Percentiles rank a stretch among this genome's conserved stretches.
phyloP scores from a whole-genome alignment of 2,329 filamentous ascomycete species.

The Clonostachys rosea region DNA sequence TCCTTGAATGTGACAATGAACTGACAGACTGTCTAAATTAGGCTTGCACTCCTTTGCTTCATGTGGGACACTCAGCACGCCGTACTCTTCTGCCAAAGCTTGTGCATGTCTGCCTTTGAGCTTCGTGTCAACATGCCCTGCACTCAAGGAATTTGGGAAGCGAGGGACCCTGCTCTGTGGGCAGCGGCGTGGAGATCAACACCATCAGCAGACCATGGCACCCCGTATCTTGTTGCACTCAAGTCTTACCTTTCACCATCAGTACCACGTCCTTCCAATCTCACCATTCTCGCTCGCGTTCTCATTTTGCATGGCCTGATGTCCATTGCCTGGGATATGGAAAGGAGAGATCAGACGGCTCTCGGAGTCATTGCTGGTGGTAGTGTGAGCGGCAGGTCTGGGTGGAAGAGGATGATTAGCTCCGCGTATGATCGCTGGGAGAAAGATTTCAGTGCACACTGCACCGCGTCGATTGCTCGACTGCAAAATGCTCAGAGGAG shows the following conservation, averaged over 20 bases:
- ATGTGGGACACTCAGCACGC: constrained; percentile 65
- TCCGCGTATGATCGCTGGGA: constrained; percentile 54
- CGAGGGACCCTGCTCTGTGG: constrained; percentile 46
- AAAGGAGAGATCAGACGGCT: constrained; percentile 56
- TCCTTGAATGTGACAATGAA: neutral
- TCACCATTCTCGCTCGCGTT: constrained; percentile 48
- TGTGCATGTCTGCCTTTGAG: constrained; percentile 64
- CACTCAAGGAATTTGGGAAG: constrained; percentile 51
- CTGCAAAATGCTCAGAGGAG: constrained; percentile 5
- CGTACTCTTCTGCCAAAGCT: constrained; percentile 59
- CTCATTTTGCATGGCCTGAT: constrained; percentile 57
- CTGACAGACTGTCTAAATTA: constrained; percentile 8
- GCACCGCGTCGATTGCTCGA: constrained; percentile 13
- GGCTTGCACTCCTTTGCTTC: constrained; percentile 55
- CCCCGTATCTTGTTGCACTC: constrained; percentile 43
- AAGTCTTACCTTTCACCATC: constrained; percentile 51
- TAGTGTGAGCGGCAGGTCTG: constrained; percentile 1
- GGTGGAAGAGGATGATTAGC: constrained; percentile 46
- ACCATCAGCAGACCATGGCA: constrained; percentile 14
- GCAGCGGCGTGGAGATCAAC: constrained; percentile 24
- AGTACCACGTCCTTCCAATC: constrained; percentile 21
- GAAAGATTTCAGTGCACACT: constrained; percentile 49
- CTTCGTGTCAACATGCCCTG: constrained; percentile 52
- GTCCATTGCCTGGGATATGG: constrained; percentile 59
- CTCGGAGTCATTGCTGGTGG: constrained; percentile 33